Evolutionary conservation across 805 yeast genomes (phyloP), one percentile per base, ranked within the genome.

Genomic region (Kuraishia ogatae): DNA sequence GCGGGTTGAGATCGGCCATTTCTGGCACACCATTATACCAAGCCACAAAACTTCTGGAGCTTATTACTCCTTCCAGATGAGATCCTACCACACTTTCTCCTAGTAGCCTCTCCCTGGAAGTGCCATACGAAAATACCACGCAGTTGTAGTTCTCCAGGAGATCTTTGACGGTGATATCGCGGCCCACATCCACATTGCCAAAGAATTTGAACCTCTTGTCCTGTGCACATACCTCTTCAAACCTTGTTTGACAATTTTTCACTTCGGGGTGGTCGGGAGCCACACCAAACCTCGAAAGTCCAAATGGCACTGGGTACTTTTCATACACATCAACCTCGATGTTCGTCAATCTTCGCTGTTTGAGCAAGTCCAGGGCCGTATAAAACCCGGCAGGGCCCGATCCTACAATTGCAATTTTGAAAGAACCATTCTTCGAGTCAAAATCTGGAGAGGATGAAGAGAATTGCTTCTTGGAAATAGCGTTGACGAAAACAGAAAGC

Each of bases 191-290:
- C 10, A 82, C 83, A 63, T 90, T 89, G 1, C 97, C 97, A 54
- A 78, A 74, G 63, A 86, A 91, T 46, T 73, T 66, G 63, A 84
- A 82, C 1, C 68, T 61, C 13, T 69, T 66, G 13, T 65, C 61
- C 23, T 60, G 54, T 64, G 71, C 62, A 60, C 65, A 55, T 17
- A 73, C 72, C 22, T 84, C 83, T 10, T 77, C 78, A 65, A 94
- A 86, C 53, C 91, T 84, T 20, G 87, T 87, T 66, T 85, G 77
- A 74, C 94, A 87, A 57, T 84, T 84, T 67, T 92, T 93, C 35
- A 94, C 98, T 64, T 94, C 98, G 0, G 97, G 97, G 69, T 94
- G 97, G 70, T 94, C 99, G 1, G 99, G 99, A 0, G 99, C 97
- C n/a, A 94, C 98, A 1, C 99, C 99, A 66, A 81, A 92, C 39